Evolutionary conservation across 495 filamentous ascomycete genomes (phyloP).

Genomic region (Cladorrhinum samala): DNA sequence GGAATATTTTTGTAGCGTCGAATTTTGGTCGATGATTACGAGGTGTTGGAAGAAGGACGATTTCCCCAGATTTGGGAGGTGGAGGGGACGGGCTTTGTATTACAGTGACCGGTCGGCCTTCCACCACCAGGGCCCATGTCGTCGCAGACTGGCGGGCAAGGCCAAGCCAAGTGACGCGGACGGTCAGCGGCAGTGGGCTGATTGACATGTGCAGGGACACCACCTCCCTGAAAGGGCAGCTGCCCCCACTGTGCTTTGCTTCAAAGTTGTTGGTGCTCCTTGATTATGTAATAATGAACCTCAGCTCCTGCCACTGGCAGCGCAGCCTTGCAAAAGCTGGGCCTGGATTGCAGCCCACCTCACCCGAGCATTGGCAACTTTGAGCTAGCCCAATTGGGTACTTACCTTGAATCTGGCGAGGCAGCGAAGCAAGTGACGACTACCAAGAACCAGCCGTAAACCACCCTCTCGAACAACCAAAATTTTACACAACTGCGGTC

Average conservation of each 20-base stretch:
- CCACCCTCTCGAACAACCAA: constrained; percentile 2
- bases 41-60: constrained; percentile 10
- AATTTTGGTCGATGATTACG: neutral
- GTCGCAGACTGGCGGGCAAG: neutral
- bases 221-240: neutral
- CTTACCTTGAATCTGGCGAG: constrained; percentile 24
- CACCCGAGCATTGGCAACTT: constrained; percentile 7
- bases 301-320: neutral
- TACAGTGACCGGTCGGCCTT: neutral
- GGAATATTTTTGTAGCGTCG: neutral
- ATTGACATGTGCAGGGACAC: neutral
- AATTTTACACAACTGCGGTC: constrained; percentile 11
- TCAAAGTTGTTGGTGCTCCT: neutral
- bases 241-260: too few species aligned
- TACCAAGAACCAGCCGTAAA: constrained; percentile 3
- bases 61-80: constrained; percentile 4
- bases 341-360: constrained; percentile 7
- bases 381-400: constrained; percentile 25
- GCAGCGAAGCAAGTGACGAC: constrained; percentile 33
- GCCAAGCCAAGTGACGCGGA: neutral
- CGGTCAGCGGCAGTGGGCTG: too few species aligned
- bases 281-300: neutral
- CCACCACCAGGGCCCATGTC: too few species aligned
- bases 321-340: neutral
- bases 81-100: constrained; percentile 13